Base-by-base conservation (phyloP, 2,329 filamentous ascomycete species). In the Pestalotiopsis sp. region DNA sequence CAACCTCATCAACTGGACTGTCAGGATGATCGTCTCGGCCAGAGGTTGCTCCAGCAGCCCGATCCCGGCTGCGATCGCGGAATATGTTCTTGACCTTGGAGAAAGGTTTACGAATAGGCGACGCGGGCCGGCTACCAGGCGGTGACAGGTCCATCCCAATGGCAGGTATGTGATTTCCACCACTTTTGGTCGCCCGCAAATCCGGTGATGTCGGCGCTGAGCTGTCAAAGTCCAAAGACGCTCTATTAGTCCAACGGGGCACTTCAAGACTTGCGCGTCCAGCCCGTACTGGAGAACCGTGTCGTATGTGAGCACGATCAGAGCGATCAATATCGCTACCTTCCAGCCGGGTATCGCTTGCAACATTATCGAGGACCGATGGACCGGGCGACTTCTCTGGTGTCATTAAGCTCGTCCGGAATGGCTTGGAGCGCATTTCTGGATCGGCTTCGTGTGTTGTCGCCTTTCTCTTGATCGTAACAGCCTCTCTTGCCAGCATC, bases 91-190 rank as follows among this genome's bases (percentile, higher is more conserved):
- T 88, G 67, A 89, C 85, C 73, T 85, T 88, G 36, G 80, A 80
- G 68, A 90, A 81, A 0, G 88, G 86, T 66, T 88, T 91, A 65
- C 90, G 86, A 0, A 83, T 81, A 38, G 92, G 91, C 6, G 92
- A 93, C 2, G 83, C 82, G 1, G 87, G 84, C 27, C 91, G 87
- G 74, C 90, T 93, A 7, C 83, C 84, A 3, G 85, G 82, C 1
- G 90, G 87, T 3, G 91, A 92, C 9, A 92, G 77, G 68, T 92
- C 90, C 71, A 88, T 85, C 25, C 87, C 86, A 69, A 91, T 87
- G 13, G 85, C 86, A 3, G 89, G 88, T 65, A 91, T 85, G 39
- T 87, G 83, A 1, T 81, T 79, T 73, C 82, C 73, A 74, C 88
- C 79, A 69, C 84, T 77, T 78, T 84, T 72, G 9, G 69, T 73